Evolutionary conservation across 1,139 yeast genomes (phyloP).

Genomic region (Yamadazyma aaseri): DNA sequence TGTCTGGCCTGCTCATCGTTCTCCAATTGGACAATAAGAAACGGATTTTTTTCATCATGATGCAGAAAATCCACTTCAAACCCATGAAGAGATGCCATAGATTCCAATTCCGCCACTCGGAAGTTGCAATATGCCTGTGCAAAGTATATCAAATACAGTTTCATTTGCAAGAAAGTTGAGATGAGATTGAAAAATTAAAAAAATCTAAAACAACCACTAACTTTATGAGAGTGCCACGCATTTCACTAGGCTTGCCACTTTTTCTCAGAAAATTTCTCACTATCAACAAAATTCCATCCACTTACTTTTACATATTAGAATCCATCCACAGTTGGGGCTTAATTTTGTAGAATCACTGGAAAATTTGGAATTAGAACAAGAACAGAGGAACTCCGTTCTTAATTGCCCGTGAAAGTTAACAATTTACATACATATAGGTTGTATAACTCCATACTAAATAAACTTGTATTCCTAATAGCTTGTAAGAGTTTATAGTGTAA

Average conservation of each 20-base stretch:
- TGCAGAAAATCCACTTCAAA: constrained; percentile 58
- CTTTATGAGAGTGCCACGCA: too few species aligned
- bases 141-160: constrained; percentile 68
- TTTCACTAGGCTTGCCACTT: too few species aligned
- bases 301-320: too few species aligned
- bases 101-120: constrained; percentile 78
- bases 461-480: constrained; percentile 3
- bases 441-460: constrained; percentile 9
- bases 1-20: constrained; percentile 65
- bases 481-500: constrained; percentile 4
- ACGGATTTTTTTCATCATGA: constrained; percentile 67
- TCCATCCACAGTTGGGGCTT: too few species aligned
- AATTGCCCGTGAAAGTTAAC: too few species aligned
- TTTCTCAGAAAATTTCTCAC: too few species aligned
- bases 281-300: too few species aligned
- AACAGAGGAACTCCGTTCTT: too few species aligned
- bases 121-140: constrained; percentile 85
- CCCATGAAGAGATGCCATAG: constrained; percentile 66
- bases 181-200: constrained; percentile 1
- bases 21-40: constrained; percentile 62
- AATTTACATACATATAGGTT: constrained; percentile 2
- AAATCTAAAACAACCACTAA: too few species aligned
- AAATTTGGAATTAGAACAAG: too few species aligned
- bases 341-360: too few species aligned
- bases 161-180: constrained; percentile 26